phyloP scores from a whole-genome alignment of 768 basidiomycete genomes.

The Trametes cinnabarina region DNA sequence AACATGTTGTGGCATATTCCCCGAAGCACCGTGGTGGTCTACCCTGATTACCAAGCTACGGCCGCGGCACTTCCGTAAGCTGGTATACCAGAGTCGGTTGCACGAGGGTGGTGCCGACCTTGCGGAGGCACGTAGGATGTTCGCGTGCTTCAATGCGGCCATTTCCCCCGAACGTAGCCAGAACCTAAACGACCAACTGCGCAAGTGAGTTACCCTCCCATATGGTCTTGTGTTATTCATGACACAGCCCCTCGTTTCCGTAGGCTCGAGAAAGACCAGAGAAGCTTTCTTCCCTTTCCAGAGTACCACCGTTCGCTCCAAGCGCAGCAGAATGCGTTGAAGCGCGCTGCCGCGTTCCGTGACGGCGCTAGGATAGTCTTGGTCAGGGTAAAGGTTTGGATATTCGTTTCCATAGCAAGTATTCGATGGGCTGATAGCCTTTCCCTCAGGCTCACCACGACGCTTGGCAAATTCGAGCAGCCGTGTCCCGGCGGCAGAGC shows the following conservation, averaged over 20 bases:
- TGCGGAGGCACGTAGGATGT: neutral
- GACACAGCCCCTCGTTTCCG: too few species aligned
- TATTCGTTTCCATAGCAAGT: neutral
- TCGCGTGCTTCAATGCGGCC: neutral
- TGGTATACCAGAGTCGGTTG: constrained; percentile 1
- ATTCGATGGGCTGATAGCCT: too few species aligned
- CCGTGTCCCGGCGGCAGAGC: too few species aligned
- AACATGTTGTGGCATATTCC: neutral
- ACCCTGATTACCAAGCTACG: neutral
- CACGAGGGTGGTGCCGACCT: constrained; percentile 1
- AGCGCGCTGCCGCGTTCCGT: neutral
- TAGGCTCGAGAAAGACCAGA: neutral
- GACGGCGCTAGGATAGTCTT: neutral
- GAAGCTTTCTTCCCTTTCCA: neutral
- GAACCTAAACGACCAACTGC: neutral
- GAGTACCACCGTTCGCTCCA: neutral
- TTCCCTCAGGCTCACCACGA: neutral
- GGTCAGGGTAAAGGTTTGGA: neutral
- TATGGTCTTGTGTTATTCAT: neutral
- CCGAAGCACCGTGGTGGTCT: neutral
- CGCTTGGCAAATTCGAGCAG: neutral
- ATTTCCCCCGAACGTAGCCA: neutral
- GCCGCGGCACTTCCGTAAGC: constrained; percentile 4
- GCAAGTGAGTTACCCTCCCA: neutral
- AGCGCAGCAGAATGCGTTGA: neutral